Conservation (phyloP, 208 protist genomes). For the Wallacemonas rigidus region DNA sequence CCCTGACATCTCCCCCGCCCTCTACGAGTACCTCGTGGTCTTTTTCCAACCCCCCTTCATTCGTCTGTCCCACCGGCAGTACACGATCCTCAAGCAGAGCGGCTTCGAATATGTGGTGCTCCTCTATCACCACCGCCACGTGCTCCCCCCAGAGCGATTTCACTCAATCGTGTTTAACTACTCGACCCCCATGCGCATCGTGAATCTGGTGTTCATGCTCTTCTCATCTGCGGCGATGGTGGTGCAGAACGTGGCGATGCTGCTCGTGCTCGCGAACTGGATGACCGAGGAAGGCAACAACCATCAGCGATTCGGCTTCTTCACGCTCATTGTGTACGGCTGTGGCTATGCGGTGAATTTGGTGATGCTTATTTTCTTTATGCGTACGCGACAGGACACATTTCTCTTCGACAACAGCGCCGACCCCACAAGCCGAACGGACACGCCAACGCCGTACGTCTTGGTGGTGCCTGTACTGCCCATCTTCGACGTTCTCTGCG, state of each 20-base stretch:
- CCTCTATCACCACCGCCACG: conserved; percentile 63
- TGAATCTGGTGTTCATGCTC: conserved; percentile 55
- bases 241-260: conserved; percentile 39
- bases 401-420: conserved; percentile 40
- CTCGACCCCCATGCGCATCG: conserved; percentile 28
- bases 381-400: conserved; percentile 51
- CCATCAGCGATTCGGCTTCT: conserved; percentile 55
- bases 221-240: conserved; percentile 33
- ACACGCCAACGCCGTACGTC: conserved; percentile 64
- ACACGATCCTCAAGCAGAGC: conserved; percentile 61
- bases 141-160: conserved; percentile 45
- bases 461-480: conserved; percentile 65
- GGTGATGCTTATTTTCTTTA: conserved; percentile 64
- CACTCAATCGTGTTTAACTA: conserved; percentile 56
- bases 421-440: conserved; percentile 16
- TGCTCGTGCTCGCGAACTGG: conserved; percentile 47
- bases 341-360: conserved; percentile 67
- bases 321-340: conserved; percentile 66
- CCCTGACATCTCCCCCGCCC: conserved; percentile 36
- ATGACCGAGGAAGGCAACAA: conserved; percentile 23
- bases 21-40: conserved; percentile 72
- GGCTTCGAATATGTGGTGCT: conserved; percentile 85
- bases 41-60: conserved; percentile 69
- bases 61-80: conserved; percentile 52
- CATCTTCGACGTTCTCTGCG: conserved; percentile 64